These are phyloP conservation scores for Phytophthora pisi DNA, from an alignment of 352 stramenopile species.

Conservation along the genomic window DNA sequence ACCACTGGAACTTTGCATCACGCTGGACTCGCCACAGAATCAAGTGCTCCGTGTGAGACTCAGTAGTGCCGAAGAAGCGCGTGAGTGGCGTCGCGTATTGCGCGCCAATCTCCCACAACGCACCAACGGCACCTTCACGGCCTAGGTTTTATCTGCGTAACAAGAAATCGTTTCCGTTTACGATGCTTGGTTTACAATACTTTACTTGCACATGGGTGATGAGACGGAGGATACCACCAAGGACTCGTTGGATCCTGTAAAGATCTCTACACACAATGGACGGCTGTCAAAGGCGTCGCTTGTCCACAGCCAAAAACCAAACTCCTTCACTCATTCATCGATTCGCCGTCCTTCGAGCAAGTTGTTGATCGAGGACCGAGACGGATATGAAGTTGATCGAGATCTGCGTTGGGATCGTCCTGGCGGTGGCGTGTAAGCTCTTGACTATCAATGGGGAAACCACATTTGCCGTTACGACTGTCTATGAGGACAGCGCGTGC, in stretches of 20 bases:
- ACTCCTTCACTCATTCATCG: neutral
- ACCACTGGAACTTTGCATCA: constrained; percentile 38
- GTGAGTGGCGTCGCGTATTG: constrained; percentile 43
- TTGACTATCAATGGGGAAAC: neutral
- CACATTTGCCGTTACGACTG: neutral
- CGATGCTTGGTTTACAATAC: neutral
- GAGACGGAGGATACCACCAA: neutral
- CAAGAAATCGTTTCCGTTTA: constrained; percentile 9
- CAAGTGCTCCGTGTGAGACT: constrained; percentile 38
- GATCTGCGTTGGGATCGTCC: neutral
- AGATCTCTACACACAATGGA: neutral
- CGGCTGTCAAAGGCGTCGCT: neutral
- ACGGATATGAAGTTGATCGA: neutral
- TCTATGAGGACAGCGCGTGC: constrained; percentile 6
- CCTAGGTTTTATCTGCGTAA: constrained; percentile 20
- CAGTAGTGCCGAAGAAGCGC: constrained; percentile 33
- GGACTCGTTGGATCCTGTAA: neutral
- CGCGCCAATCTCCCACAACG: constrained; percentile 22
- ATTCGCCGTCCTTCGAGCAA: neutral
- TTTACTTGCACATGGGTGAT: neutral
- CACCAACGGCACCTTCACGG: constrained; percentile 21
- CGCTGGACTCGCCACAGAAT: constrained; percentile 34
- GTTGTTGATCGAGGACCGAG: neutral
- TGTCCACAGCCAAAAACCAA: neutral
- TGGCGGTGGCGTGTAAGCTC: neutral